A percentile compares a stretch with the other conserved stretches of the same genome.
phyloP scores from a whole-genome alignment of 768 basidiomycete genomes.

The Russula olivacea region DNA sequence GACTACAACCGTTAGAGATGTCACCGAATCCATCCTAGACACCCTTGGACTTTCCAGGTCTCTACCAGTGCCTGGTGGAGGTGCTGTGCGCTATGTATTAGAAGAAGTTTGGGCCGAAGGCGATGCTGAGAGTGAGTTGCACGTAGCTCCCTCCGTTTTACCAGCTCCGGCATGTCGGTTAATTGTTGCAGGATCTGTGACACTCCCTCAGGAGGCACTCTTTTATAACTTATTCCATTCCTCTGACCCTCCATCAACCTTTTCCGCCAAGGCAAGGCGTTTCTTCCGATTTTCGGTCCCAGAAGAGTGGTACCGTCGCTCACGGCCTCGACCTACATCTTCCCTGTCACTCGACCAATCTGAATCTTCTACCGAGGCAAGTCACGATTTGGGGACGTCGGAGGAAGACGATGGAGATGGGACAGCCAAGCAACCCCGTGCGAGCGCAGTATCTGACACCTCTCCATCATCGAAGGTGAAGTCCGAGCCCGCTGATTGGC shows the following conservation, averaged over 20 bases:
- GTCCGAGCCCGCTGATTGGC: constrained; percentile 43
- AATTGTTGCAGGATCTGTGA: constrained; percentile 36
- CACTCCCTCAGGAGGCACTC: constrained; percentile 39
- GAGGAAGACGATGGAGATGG: constrained; percentile 48
- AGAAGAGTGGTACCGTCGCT: constrained; percentile 74
- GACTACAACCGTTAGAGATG: constrained; percentile 48
- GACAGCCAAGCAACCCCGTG: constrained; percentile 51
- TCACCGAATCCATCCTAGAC: constrained; percentile 45
- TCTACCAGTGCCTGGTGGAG: constrained; percentile 62
- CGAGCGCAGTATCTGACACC: constrained; percentile 28
- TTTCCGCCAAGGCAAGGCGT: constrained; percentile 39
- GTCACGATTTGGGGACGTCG: constrained; percentile 46
- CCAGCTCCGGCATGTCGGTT: background rate
- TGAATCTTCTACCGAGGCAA: constrained; percentile 43
- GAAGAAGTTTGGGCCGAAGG: constrained; percentile 60
- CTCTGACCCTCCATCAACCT: constrained; percentile 39
- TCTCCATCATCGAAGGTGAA: constrained; percentile 18
- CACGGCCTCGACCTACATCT: constrained; percentile 50
- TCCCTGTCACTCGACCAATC: constrained; percentile 45
- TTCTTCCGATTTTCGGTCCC: constrained; percentile 63
- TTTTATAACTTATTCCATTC: constrained; percentile 41
- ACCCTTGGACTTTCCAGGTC: constrained; percentile 67
- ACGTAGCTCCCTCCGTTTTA: background rate
- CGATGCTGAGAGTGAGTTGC: constrained; percentile 47
- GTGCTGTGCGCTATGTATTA: constrained; percentile 62